Evolutionary conservation across 108 stramenopile species (phyloP), one percentile per base, ranked within the genome.

Genomic region (Cyclotella cryptica): DNA sequence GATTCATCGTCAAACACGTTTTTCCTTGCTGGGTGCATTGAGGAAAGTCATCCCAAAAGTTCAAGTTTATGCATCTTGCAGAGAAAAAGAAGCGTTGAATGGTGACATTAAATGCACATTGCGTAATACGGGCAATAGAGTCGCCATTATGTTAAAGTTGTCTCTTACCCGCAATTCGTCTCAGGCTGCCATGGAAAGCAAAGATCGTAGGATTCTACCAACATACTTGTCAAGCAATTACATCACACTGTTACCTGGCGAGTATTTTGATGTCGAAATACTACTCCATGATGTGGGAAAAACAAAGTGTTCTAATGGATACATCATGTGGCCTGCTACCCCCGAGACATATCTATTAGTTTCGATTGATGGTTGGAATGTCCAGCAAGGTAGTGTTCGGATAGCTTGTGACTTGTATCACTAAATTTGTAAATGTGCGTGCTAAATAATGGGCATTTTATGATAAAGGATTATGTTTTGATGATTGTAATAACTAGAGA

Each of bases 361-460:
- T 19, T 69, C 60, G 22, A 24, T 77, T 41, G 76, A 77, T 69
- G 76, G 76, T 42, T 77, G 67, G 67, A 77, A 77, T 77, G 60
- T 77, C 10, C 15, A 52, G 22, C 11, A 68, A 10, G 11, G 15
- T 1, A 19, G 6, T 53, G 51, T 52, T 18, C 3, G 1, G 3
- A 52, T 68, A 68, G 51, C 51, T 27, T 68, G 67, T 68, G 24
- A 21, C 65, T 24, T 26, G 24, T 57, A 26, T 8, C 1, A 26
- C 24, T 57, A 39, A 30, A 29, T 11, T 27, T 29, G 24, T 59
- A 59, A 9, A 59, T 30, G 52, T 59, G 10, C 9, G 5, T 29
- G 22, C 28, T 59, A 59, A n/a, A n/a, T n/a, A n/a, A n/a, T n/a
- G n/a, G n/a, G n/a, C n/a, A n/a, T n/a, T n/a, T n/a, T n/a, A n/a